Evolutionary conservation across 495 filamentous ascomycete genomes (phyloP).

Genomic region (Lasiosphaeris hirsuta): DNA sequence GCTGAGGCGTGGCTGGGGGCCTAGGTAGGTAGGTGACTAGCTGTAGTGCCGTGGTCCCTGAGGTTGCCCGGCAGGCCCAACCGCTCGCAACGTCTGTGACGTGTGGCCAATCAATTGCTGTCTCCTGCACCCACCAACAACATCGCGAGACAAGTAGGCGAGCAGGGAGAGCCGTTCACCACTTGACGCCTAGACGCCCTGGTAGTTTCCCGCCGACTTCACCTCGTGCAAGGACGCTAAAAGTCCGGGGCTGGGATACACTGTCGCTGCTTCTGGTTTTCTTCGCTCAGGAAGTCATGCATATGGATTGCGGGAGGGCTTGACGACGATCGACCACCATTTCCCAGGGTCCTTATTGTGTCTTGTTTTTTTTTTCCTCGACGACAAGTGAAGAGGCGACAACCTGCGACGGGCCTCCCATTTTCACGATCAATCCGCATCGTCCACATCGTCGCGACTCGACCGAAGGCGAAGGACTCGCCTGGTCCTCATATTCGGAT

Average conservation of each 20-base stretch:
- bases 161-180: constrained; percentile 9
- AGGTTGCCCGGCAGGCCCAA: constrained; percentile 29
- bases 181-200: constrained; percentile 16
- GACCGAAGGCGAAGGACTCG: not conserved
- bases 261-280: constrained; percentile 11
- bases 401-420: not conserved
- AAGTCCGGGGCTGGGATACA: constrained; percentile 12
- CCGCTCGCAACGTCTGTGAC: constrained; percentile 9
- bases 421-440: not conserved
- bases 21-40: constrained; percentile 1
- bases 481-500: not conserved
- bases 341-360: not conserved
- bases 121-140: constrained; percentile 30
- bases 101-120: constrained; percentile 26
- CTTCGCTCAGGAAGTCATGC: constrained; percentile 17
- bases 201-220: constrained; percentile 16
- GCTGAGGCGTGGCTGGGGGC: constrained; percentile 18
- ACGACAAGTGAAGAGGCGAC: not conserved
- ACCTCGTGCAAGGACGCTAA: not conserved
- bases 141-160: constrained; percentile 26
- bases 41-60: not conserved
- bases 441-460: constrained; percentile 12
- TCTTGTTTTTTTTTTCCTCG: constrained; percentile 10
- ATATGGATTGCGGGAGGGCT: not conserved
- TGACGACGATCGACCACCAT: constrained; percentile 3